Conservation (phyloP, 495 filamentous ascomycete genomes). For the Aspergillus bertholletiae region DNA sequence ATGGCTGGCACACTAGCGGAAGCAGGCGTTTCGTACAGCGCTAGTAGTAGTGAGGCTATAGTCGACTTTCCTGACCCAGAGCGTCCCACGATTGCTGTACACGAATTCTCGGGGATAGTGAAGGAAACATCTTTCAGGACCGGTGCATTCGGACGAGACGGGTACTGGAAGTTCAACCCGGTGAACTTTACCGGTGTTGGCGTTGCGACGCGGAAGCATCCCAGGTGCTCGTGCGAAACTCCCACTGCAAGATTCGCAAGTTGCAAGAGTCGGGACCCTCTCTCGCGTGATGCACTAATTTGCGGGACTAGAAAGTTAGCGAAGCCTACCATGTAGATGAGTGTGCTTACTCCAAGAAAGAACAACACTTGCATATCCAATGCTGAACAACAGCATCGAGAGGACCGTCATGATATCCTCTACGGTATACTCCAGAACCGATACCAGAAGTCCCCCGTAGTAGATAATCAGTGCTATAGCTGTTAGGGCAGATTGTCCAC, state of each 20-base stretch:
- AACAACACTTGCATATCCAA: slow-evolving; percentile 66
- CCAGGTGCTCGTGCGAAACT: slow-evolving; percentile 55
- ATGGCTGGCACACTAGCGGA: slow-evolving; percentile 34
- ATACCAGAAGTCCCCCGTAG: slow-evolving; percentile 67
- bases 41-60: slow-evolving; percentile 68
- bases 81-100: slow-evolving; percentile 72
- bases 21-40: slow-evolving; percentile 52
- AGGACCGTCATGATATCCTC: slow-evolving; percentile 67
- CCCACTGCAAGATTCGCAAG: slow-evolving; percentile 58
- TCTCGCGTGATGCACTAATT: slow-evolving; percentile 67
- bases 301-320: slow-evolving; percentile 59
- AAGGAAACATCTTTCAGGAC: slow-evolving; percentile 61
- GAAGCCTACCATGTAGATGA: neutral
- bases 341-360: slow-evolving; percentile 53
- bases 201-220: slow-evolving; percentile 37
- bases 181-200: slow-evolving; percentile 61
- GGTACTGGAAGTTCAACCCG: slow-evolving; percentile 66
- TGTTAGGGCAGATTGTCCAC: no score
- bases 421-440: slow-evolving; percentile 40
- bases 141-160: slow-evolving; percentile 44
- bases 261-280: slow-evolving; percentile 68
- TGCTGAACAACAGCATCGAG: slow-evolving; percentile 77
- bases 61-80: slow-evolving; percentile 93
- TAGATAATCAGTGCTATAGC: slow-evolving; percentile 72
- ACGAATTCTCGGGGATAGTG: slow-evolving; percentile 53